Evolutionary conservation across 2,329 filamentous ascomycete genomes (phyloP).

Genomic region (Eutypella sp.): DNA sequence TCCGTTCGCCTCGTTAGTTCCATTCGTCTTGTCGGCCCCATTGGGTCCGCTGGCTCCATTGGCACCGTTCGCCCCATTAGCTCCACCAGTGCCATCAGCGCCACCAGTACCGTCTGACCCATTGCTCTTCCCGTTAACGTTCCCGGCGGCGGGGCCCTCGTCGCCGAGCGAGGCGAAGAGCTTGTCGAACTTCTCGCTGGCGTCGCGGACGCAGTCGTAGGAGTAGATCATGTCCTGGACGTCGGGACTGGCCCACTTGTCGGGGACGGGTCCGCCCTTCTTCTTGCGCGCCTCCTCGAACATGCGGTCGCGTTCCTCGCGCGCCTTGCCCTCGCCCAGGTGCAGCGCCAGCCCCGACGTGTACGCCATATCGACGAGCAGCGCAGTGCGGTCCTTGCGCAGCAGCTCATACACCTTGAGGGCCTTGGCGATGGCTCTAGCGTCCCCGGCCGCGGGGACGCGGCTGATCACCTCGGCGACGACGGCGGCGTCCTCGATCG

Average conservation of each 20-base stretch:
- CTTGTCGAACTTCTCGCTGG: constrained; percentile 46
- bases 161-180: constrained; percentile 32
- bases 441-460: constrained; percentile 24
- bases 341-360: constrained; percentile 50
- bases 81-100: not conserved
- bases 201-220: constrained; percentile 54
- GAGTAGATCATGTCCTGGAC: constrained; percentile 63
- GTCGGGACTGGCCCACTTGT: constrained; percentile 68
- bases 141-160: constrained; percentile 6
- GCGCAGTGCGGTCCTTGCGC: constrained; percentile 49
- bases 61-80: too few relatives aligned
- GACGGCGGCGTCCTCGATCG: constrained; percentile 61
- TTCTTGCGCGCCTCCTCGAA: constrained; percentile 48
- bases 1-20: too few relatives aligned
- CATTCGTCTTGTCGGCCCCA: too few relatives aligned
- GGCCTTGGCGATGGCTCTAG: constrained; percentile 39
- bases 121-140: constrained; percentile 4
- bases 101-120: constrained; percentile 4
- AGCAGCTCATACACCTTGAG: constrained; percentile 51
- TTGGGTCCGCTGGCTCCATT: too few relatives aligned
- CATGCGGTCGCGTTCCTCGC: constrained; percentile 53
- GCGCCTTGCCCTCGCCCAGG: constrained; percentile 52
- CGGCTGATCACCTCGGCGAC: constrained; percentile 47
- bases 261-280: constrained; percentile 48
- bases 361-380: constrained; percentile 49